Percentiles rank a stretch among this genome's conserved stretches.
These are phyloP conservation scores for Comarum palustre DNA, from an alignment of 306 rosid genomes.

Conservation along the genomic window DNA sequence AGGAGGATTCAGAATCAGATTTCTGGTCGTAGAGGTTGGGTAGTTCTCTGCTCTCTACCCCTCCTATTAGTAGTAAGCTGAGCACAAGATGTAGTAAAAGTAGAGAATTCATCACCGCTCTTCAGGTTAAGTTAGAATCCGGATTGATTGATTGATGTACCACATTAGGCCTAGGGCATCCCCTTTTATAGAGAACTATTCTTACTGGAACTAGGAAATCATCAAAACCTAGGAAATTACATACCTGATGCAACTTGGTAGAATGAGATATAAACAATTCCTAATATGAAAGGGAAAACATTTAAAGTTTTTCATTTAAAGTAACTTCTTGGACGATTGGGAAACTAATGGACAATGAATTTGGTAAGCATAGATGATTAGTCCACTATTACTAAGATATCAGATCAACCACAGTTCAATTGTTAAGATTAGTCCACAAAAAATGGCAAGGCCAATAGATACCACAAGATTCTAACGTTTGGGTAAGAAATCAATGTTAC, in stretches of 20 bases:
- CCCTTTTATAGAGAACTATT: background rate
- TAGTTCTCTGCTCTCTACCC: background rate
- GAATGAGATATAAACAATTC: background rate
- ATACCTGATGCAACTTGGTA: background rate
- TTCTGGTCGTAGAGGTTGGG: background rate
- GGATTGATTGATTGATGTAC: background rate
- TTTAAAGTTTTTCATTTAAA: background rate
- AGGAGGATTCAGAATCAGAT: background rate
- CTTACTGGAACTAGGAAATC: background rate
- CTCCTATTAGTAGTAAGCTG: background rate
- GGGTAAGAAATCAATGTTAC: too few relatives aligned
- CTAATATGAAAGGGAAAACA: background rate
- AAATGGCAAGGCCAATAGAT: too few relatives aligned
- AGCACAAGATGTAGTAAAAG: background rate
- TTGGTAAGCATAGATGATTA: background rate
- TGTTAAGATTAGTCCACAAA: too few relatives aligned
- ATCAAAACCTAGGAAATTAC: background rate
- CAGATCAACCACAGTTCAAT: too few relatives aligned
- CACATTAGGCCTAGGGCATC: background rate
- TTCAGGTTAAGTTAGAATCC: background rate
- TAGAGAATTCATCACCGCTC: background rate
- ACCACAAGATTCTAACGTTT: too few relatives aligned
- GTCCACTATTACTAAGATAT: too few relatives aligned
- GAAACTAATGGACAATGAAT: background rate
- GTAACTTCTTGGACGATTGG: background rate